Evolutionary conservation across 2,329 filamentous ascomycete species (phyloP).

Genomic region (Diaporthe sp.): DNA sequence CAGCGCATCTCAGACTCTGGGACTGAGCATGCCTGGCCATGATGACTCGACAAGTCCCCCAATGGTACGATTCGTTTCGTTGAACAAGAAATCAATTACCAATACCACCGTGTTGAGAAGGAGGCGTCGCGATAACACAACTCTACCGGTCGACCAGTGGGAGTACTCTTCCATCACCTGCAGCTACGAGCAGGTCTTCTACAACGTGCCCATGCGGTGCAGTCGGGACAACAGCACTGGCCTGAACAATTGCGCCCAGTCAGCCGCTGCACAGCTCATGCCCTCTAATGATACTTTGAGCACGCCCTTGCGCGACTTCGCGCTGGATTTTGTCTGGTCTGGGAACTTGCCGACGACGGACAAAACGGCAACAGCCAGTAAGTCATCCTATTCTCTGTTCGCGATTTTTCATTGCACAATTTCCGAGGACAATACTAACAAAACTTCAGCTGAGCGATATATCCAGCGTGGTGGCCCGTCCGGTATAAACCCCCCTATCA

Average conservation of each 20-base stretch:
- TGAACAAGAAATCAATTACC: slow-evolving; percentile 24
- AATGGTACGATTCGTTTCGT: slow-evolving; percentile 28
- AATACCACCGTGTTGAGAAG: slow-evolving; percentile 2
- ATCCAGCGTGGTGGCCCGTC: slow-evolving; percentile 22
- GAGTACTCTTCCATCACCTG: slow-evolving; percentile 43
- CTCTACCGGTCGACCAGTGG: neutral
- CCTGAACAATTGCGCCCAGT: neutral
- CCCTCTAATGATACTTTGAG: neutral
- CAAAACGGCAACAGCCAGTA: slow-evolving; percentile 20
- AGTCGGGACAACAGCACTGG: neutral
- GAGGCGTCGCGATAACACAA: neutral
- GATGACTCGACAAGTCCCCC: neutral
- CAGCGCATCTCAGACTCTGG: slow-evolving; percentile 25
- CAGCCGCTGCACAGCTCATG: neutral
- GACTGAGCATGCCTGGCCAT: slow-evolving; percentile 10
- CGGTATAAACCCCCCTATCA: neutral
- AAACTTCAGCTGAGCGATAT: slow-evolving; percentile 17
- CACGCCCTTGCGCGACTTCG: slow-evolving; percentile 34
- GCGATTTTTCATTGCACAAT: neutral
- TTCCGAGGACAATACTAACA: neutral
- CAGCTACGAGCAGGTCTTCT: slow-evolving; percentile 37
- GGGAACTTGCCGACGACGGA: slow-evolving; percentile 18
- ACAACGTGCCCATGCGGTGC: slow-evolving; percentile 34
- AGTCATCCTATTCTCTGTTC: neutral
- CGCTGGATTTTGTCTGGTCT: slow-evolving; percentile 25